phyloP scores from a whole-genome alignment of 108 stramenopile genomes.

The Ochromonas danica region DNA sequence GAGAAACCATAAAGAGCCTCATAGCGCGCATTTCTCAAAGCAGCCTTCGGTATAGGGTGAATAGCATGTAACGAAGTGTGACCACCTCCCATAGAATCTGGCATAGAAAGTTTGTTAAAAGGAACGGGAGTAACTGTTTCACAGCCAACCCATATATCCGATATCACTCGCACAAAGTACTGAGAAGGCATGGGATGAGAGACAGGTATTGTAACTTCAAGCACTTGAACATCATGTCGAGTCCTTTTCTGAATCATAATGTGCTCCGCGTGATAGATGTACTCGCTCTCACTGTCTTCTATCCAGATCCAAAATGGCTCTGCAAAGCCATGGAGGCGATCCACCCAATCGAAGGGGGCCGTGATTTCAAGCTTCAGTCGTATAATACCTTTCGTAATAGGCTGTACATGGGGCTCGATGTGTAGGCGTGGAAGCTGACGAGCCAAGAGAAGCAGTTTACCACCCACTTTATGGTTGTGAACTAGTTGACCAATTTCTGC shows the following conservation, averaged over 20 bases:
- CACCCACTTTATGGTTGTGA: slow-evolving; percentile 35
- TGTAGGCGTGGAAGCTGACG: slow-evolving; percentile 72
- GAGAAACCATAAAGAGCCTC: slow-evolving; percentile 81
- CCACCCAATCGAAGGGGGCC: slow-evolving; percentile 80
- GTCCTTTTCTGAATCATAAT: slow-evolving; percentile 51
- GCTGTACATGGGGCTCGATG: slow-evolving; percentile 75
- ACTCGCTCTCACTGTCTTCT: slow-evolving; percentile 81
- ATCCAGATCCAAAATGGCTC: slow-evolving; percentile 93
- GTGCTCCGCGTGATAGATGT: slow-evolving; percentile 63
- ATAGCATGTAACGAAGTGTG: slow-evolving; percentile 85
- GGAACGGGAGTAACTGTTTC: slow-evolving; percentile 77
- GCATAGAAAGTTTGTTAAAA: slow-evolving; percentile 71
- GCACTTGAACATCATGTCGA: slow-evolving; percentile 41
- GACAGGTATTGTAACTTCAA: slow-evolving; percentile 85
- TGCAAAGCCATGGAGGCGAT: slow-evolving; percentile 74
- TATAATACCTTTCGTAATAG: slow-evolving; percentile 81
- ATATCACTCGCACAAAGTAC: slow-evolving; percentile 76
- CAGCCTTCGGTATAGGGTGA: slow-evolving; percentile 81
- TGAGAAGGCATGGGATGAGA: slow-evolving; percentile 82
- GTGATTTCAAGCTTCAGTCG: slow-evolving; percentile 60
- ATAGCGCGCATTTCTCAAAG: slow-evolving; percentile 70
- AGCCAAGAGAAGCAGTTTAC: slow-evolving; percentile 45
- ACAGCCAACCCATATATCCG: slow-evolving; percentile 91
- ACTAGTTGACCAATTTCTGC: slow-evolving; percentile 76
- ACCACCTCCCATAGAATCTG: slow-evolving; percentile 54